Evolutionary conservation across 179 eudicot species (phyloP), one percentile per base, ranked within the genome.

Genomic region (Spergularia azorica): DNA sequence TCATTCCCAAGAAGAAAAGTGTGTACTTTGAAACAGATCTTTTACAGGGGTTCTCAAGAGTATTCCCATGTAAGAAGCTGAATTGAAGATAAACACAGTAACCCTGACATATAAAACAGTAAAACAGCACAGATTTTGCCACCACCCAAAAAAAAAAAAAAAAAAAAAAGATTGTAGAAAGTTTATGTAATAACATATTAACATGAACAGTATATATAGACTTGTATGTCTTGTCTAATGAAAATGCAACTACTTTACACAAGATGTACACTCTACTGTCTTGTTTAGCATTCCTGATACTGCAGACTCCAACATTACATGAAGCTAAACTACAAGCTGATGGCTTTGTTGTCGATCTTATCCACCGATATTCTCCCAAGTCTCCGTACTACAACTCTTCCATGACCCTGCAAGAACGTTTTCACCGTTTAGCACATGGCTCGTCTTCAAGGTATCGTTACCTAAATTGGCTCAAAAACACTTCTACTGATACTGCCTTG

Each of bases 361-460:
- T 67, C 71, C 71, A 67, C 57, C 71, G 71, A 4, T 67, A 46
- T 20, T 67, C 71, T 9, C 57, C 71, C 57, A 67, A 9, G 38
- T 67, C 71, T 9, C 71, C 71, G 0, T 67, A 46, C 38, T 18
- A 67, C 71, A 48, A 67, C 57, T 50, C 71, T 18, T 67, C 71
- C 56, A 67, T 50, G 57, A 48, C 71, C 36, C 57, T 67, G 18
- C 71, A 48, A n/a, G 71, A 67, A 3, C 57, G 51, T 10, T 50
- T 51, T 13, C 71, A 9, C 1, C 55, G 2, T 12, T 48, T 67
- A 13, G 16, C 9, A 4, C 71, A 20, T 20, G 57, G 18, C 57
- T 48, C 71, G 36, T 43, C 36, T 17, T 67, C 16, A 67, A 46
- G 71, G 57, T 50, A 46, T 18, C 71, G 16, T 12, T 56, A 67